These are phyloP conservation scores for Cyberlindnera lachancei DNA, from an alignment of 805 yeast species.

Conservation along the genomic window DNA sequence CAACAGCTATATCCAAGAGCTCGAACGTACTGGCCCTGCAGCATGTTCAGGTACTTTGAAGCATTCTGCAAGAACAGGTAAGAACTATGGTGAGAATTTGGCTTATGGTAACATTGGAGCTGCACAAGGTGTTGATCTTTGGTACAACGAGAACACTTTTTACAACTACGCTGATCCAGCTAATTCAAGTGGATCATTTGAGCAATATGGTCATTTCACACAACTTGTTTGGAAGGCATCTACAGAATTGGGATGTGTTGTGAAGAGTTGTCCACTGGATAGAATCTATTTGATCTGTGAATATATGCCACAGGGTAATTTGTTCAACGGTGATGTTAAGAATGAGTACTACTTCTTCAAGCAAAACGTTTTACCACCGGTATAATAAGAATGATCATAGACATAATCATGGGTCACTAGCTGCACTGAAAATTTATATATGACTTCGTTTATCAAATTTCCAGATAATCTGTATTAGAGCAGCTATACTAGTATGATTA, in stretches of 20 bases:
- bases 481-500: no score
- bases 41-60: slow-evolving; percentile 55
- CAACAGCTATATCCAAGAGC: slow-evolving; percentile 36
- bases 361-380: slow-evolving; percentile 36
- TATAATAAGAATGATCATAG: background rate
- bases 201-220: slow-evolving; percentile 65
- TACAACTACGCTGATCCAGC: slow-evolving; percentile 47
- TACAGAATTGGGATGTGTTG: slow-evolving; percentile 57
- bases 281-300: slow-evolving; percentile 65
- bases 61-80: slow-evolving; percentile 50
- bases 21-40: slow-evolving; percentile 30
- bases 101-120: slow-evolving; percentile 51
- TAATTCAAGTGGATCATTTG: slow-evolving; percentile 33
- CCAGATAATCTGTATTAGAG: no score
- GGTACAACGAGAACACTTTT: slow-evolving; percentile 59
- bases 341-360: slow-evolving; percentile 32
- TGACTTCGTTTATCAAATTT: no score
- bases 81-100: slow-evolving; percentile 63
- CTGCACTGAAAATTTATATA: no score
- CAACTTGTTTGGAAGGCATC: slow-evolving; percentile 66
- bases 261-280: slow-evolving; percentile 12
- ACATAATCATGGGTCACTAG: no score
- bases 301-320: slow-evolving; percentile 50
- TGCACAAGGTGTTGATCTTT: slow-evolving; percentile 48
- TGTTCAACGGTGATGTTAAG: slow-evolving; percentile 22